These are phyloP conservation scores for Puccinia coronata DNA, from an alignment of 1,284 basidiomycete species.

Conservation along the genomic window DNA sequence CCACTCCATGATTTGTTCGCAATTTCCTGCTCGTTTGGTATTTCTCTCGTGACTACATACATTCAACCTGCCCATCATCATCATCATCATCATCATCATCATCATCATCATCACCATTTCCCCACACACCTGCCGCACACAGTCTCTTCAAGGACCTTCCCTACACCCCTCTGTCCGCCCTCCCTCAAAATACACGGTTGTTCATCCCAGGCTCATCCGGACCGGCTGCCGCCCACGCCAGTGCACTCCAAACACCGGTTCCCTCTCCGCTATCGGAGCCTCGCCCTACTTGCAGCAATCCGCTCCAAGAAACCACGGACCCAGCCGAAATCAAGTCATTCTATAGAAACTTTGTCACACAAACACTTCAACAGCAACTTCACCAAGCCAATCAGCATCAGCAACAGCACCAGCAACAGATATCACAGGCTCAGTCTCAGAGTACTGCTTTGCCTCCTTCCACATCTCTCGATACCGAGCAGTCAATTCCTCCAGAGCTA, in stretches of 20 bases:
- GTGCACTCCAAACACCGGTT: not conserved
- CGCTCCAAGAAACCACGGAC: constrained; percentile 3
- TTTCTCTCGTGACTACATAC: not conserved
- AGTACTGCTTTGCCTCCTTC: not conserved
- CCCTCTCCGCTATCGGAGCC: constrained; percentile 11
- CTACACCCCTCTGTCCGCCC: constrained; percentile 3
- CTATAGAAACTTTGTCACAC: constrained; percentile 8
- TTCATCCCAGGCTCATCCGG: not conserved
- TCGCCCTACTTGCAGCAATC: not conserved
- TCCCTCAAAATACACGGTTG: not conserved
- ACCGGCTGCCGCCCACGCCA: constrained; percentile 10
- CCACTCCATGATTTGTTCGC: not conserved
- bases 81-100: too few species aligned
- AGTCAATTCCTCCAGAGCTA: not conserved
- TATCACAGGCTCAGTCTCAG: not conserved
- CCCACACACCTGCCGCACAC: not conserved
- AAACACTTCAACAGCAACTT: constrained; percentile 35
- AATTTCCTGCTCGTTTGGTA: too few species aligned
- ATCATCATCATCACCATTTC: too few species aligned
- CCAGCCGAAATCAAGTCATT: constrained; percentile 40
- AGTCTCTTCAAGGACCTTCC: constrained; percentile 39
- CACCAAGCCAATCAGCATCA: constrained; percentile 15
- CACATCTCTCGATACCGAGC: not conserved
- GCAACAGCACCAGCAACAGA: not conserved
- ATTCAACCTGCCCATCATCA: too few species aligned